phyloP scores from a whole-genome alignment of 2,329 filamentous ascomycete species.

The Ciborinia camelliae region DNA sequence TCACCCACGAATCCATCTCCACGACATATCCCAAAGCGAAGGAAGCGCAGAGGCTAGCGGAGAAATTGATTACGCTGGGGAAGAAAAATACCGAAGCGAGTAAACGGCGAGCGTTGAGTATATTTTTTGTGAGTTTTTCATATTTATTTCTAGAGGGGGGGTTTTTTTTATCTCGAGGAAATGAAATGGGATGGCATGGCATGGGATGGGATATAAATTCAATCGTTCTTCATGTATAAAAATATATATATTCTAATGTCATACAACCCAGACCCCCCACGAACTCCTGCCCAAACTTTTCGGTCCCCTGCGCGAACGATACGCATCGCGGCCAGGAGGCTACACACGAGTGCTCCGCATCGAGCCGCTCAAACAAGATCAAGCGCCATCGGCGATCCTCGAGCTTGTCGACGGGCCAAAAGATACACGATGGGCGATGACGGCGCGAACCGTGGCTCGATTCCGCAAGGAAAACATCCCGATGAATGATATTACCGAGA shows the following conservation, averaged over 20 bases:
- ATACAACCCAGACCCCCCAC: constrained; percentile 64
- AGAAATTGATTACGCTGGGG: constrained; percentile 89
- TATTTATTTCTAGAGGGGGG: neutral
- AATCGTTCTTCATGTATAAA: neutral
- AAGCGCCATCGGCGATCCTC: constrained; percentile 84
- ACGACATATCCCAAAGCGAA: constrained; percentile 98
- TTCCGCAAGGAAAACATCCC: constrained; percentile 53
- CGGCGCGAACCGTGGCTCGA: constrained; percentile 75
- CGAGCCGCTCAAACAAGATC: constrained; percentile 82
- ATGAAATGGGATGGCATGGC: neutral
- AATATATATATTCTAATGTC: neutral
- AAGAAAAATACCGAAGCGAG: constrained; percentile 90
- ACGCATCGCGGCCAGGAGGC: constrained; percentile 76
- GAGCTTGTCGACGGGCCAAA: constrained; percentile 92
- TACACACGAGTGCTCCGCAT: constrained; percentile 94
- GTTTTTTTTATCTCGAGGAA: no score
- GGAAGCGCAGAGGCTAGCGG: constrained; percentile 88
- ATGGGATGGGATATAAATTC: neutral
- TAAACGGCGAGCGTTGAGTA: constrained; percentile 68
- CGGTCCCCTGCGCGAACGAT: constrained; percentile 74
- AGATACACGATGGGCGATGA: constrained; percentile 93
- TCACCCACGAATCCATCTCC: constrained; percentile 87
- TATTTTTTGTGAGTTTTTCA: constrained; percentile 71
- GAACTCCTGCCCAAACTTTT: constrained; percentile 82
- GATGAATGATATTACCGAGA: constrained; percentile 67